These are phyloP conservation scores for Suhomyces panamericanus DNA, from an alignment of 1,139 yeast genomes.

Conservation along the genomic window DNA sequence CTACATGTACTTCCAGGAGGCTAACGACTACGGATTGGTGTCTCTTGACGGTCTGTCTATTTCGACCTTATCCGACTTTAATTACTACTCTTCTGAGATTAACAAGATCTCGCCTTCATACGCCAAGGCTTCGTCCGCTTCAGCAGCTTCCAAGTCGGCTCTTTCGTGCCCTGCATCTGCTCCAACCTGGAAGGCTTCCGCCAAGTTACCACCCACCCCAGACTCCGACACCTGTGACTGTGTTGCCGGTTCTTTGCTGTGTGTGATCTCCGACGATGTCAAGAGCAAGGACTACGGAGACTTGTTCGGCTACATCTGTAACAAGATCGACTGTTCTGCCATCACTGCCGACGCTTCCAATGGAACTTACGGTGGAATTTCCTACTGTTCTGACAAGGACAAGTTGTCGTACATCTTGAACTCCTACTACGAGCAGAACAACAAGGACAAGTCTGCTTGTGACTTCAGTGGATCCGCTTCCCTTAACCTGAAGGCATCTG, in stretches of 20 bases:
- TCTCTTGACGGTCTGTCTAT: slow-evolving; percentile 43
- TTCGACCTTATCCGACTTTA: slow-evolving; percentile 48
- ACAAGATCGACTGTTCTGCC: slow-evolving; percentile 37
- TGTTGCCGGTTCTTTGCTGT: slow-evolving; percentile 33
- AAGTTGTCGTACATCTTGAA: slow-evolving; percentile 44
- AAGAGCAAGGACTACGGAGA: slow-evolving; percentile 34
- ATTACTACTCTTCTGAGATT: slow-evolving; percentile 56
- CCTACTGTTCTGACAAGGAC: slow-evolving; percentile 41
- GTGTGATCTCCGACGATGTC: slow-evolving; percentile 38
- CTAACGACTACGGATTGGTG: slow-evolving; percentile 79
- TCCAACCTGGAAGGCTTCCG: slow-evolving; percentile 41
- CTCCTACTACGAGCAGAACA: slow-evolving; percentile 38
- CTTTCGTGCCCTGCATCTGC: slow-evolving; percentile 40
- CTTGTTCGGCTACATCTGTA: slow-evolving; percentile 37
- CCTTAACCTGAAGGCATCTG: slow-evolving; percentile 26
- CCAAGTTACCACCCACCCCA: slow-evolving; percentile 48
- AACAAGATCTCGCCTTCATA: slow-evolving; percentile 48
- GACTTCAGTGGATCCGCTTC: slow-evolving; percentile 45
- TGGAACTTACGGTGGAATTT: slow-evolving; percentile 44
- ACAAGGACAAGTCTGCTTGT: slow-evolving; percentile 35
- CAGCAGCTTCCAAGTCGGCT: slow-evolving; percentile 26
- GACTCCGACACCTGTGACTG: slow-evolving; percentile 42
- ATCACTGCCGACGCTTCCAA: slow-evolving; percentile 37
- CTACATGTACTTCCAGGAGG: slow-evolving; percentile 81
- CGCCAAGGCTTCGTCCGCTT: slow-evolving; percentile 30